Evolutionary conservation across 139 green algal species (phyloP).

Genomic region (Chlamydomonas incerta): DNA sequence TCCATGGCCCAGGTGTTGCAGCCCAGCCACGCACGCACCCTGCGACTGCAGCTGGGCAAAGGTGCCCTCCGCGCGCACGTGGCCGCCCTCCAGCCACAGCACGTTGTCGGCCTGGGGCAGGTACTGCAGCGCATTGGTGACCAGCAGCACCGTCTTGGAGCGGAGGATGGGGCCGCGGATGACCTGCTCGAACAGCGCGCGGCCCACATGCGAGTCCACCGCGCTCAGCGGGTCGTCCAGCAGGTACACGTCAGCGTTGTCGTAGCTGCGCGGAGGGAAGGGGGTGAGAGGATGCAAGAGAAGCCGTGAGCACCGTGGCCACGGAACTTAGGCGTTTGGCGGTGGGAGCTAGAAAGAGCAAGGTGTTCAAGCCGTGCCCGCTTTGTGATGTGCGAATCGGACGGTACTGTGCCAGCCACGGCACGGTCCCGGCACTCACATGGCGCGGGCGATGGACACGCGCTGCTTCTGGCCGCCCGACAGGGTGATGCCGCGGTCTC

Average conservation of each 20-base stretch:
- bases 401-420: too few species aligned
- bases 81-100: slow-evolving; percentile 79
- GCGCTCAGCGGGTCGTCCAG: slow-evolving; percentile 95
- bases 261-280: slow-evolving; percentile 19
- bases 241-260: slow-evolving; percentile 90
- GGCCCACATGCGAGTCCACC: slow-evolving; percentile 93
- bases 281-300: not conserved
- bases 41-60: slow-evolving; percentile 73
- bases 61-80: slow-evolving; percentile 69
- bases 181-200: slow-evolving; percentile 83
- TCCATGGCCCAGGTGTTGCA: too few species aligned
- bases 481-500: slow-evolving; percentile 94
- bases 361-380: too few species aligned
- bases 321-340: too few species aligned
- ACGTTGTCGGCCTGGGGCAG: slow-evolving; percentile 79
- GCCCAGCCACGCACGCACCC: slow-evolving; percentile 3
- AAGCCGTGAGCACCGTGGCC: not conserved
- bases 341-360: too few species aligned
- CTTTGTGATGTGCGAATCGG: too few species aligned
- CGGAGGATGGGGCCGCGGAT: slow-evolving; percentile 35
- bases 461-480: slow-evolving; percentile 90
- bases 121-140: slow-evolving; percentile 94
- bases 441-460: slow-evolving; percentile 88
- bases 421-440: too few species aligned
- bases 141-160: slow-evolving; percentile 79